These are phyloP conservation scores for Globisporangium iwayamae DNA, from an alignment of 352 stramenopile genomes.

Conservation along the genomic window DNA sequence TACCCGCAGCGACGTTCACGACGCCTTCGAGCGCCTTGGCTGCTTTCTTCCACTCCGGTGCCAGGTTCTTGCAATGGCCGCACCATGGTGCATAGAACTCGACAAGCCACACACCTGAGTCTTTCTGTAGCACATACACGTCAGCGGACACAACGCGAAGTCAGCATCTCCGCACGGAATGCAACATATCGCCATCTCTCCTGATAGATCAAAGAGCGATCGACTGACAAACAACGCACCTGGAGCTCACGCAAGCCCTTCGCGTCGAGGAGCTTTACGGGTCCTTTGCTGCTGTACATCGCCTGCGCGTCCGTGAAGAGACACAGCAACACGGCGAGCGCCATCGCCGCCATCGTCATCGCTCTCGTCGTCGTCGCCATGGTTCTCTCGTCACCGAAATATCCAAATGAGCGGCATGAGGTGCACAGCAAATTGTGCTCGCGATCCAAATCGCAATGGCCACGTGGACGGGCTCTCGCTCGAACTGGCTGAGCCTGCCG, in stretches of 20 bases:
- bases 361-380: slow-evolving; percentile 14
- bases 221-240: slow-evolving; percentile 17
- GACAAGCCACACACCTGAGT: slow-evolving; percentile 89
- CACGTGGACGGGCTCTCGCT: slow-evolving; percentile 10
- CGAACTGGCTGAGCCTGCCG: slow-evolving; percentile 14
- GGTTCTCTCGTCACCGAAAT: slow-evolving; percentile 10
- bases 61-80: slow-evolving; percentile 92
- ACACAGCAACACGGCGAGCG: slow-evolving; percentile 22
- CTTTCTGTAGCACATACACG: slow-evolving; percentile 29
- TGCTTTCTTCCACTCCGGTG: slow-evolving; percentile 90
- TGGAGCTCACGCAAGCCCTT: slow-evolving; percentile 70
- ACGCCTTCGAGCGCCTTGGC: slow-evolving; percentile 86
- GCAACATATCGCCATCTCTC: background rate
- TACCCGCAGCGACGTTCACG: slow-evolving; percentile 85
- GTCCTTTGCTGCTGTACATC: slow-evolving; percentile 66
- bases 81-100: slow-evolving; percentile 96
- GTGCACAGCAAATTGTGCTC: background rate
- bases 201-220: background rate
- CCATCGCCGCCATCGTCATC: slow-evolving; percentile 24
- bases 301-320: slow-evolving; percentile 29
- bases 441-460: background rate
- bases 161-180: background rate
- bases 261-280: slow-evolving; percentile 68
- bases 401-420: slow-evolving; percentile 9
- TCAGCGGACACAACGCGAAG: background rate